These are phyloP conservation scores for Cryptosporidium baileyi DNA, from an alignment of 169 alveolate genomes.

Conservation along the genomic window DNA sequence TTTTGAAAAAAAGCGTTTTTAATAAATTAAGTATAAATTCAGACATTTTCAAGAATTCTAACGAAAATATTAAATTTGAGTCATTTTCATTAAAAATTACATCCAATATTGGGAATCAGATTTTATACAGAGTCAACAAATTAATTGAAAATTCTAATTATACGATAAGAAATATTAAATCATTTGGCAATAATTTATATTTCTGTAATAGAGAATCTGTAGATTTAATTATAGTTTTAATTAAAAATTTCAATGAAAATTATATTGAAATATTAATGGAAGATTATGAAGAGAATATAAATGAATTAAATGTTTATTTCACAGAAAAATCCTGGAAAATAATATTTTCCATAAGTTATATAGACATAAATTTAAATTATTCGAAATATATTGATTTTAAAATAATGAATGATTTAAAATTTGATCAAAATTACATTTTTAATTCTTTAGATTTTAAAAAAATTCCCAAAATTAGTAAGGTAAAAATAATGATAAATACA, in stretches of 20 bases:
- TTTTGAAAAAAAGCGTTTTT: neutral
- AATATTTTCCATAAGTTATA: neutral
- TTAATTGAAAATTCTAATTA: neutral
- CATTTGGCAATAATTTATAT: neutral
- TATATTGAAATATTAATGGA: neutral
- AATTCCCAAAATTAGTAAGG: too few species aligned
- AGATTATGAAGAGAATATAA: neutral
- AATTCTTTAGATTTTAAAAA: too few species aligned
- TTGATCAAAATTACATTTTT: too few species aligned
- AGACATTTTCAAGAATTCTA: neutral
- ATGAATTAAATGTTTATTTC: neutral
- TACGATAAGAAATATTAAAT: constrained; percentile 1
- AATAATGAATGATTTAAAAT: neutral
- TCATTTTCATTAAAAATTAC: neutral
- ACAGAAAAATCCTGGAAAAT: constrained; percentile 24
- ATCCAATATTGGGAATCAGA: neutral
- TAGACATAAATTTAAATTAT: neutral
- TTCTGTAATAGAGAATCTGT: neutral
- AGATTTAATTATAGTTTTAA: neutral
- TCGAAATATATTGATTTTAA: neutral
- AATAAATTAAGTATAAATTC: neutral
- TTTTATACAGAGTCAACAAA: neutral
- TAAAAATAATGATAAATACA: neutral
- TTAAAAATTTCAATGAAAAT: neutral
- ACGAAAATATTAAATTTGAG: neutral